These are phyloP conservation scores for Mortierella sp. DNA, from an alignment of 371 early-diverging fungal genomes.

Conservation along the genomic window DNA sequence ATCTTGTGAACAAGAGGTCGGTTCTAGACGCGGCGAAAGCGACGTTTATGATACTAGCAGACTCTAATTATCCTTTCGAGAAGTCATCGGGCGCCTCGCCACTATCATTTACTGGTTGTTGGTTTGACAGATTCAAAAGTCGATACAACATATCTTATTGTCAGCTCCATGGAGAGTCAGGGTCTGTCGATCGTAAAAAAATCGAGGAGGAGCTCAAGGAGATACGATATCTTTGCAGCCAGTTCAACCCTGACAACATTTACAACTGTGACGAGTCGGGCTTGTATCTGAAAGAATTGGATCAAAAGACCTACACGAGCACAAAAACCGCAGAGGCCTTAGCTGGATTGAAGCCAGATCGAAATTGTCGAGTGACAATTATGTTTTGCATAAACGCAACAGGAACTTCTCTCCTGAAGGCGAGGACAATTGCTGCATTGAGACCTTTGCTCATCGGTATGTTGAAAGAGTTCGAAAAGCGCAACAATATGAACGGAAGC, in stretches of 20 bases:
- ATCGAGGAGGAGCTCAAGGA: conserved; percentile 2
- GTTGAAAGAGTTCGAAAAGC: too few relatives aligned
- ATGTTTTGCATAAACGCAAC: conserved; percentile 2
- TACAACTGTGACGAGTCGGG: conserved; percentile 9
- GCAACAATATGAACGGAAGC: too few relatives aligned
- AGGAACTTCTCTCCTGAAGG: neutral
- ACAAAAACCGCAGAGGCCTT: neutral
- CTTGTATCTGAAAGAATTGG: conserved; percentile 6
- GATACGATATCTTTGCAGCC: neutral
- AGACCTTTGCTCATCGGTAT: conserved; percentile 4
- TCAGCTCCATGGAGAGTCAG: conserved; percentile 7
- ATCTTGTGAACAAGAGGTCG: too few relatives aligned
- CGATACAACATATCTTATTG: neutral
- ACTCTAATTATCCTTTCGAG: too few relatives aligned
- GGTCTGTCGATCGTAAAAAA: neutral
- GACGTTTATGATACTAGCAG: too few relatives aligned
- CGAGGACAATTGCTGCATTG: neutral
- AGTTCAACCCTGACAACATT: conserved; percentile 2
- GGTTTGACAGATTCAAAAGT: too few relatives aligned
- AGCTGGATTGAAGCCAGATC: neutral
- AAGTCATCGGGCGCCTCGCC: too few relatives aligned
- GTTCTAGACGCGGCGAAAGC: too few relatives aligned
- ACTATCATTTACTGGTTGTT: too few relatives aligned
- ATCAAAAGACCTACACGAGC: neutral
- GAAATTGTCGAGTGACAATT: neutral